These are phyloP conservation scores for Podila horticola DNA, from an alignment of 192 early-diverging fungal species.

Conservation along the genomic window DNA sequence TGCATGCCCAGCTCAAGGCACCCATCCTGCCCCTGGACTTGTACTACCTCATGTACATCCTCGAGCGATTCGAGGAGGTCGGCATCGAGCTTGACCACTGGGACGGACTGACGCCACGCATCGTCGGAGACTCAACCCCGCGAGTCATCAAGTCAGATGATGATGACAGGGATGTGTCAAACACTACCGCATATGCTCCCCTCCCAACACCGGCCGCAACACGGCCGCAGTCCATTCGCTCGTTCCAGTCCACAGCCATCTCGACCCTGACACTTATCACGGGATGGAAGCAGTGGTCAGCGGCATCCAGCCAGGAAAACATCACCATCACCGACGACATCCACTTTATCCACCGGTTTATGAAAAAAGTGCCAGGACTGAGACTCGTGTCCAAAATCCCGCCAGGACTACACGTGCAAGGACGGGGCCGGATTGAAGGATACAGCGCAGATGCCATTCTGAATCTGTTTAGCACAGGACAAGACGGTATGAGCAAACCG, in stretches of 20 bases:
- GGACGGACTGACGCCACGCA: constrained; percentile 30
- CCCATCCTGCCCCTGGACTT: constrained; percentile 49
- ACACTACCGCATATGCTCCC: constrained; percentile 10
- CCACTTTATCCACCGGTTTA: constrained; percentile 56
- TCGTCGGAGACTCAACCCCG: constrained; percentile 37
- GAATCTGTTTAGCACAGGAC: constrained; percentile 9
- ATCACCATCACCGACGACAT: constrained; percentile 59
- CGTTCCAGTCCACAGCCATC: constrained; percentile 53
- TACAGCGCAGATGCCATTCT: constrained; percentile 28
- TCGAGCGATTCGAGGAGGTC: constrained; percentile 42
- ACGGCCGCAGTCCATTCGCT: constrained; percentile 48
- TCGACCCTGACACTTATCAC: constrained; percentile 55
- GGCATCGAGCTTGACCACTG: constrained; percentile 46
- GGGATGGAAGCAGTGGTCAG: constrained; percentile 58
- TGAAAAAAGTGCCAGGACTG: constrained; percentile 55
- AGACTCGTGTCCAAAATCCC: constrained; percentile 51
- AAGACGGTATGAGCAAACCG: constrained; percentile 13
- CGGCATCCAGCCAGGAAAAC: constrained; percentile 9
- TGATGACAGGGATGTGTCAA: constrained; percentile 1
- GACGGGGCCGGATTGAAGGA: constrained; percentile 29
- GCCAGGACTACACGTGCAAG: constrained; percentile 26
- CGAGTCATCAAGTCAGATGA: constrained; percentile 5
- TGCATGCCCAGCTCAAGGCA: constrained; percentile 43
- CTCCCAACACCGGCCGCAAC: constrained; percentile 27
- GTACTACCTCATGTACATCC: constrained; percentile 43